A percentile compares a stretch with the other conserved stretches of the same genome.
These are phyloP conservation scores for Akanthomyces muscarius DNA, from an alignment of 2,329 filamentous ascomycete genomes.

Conservation along the genomic window DNA sequence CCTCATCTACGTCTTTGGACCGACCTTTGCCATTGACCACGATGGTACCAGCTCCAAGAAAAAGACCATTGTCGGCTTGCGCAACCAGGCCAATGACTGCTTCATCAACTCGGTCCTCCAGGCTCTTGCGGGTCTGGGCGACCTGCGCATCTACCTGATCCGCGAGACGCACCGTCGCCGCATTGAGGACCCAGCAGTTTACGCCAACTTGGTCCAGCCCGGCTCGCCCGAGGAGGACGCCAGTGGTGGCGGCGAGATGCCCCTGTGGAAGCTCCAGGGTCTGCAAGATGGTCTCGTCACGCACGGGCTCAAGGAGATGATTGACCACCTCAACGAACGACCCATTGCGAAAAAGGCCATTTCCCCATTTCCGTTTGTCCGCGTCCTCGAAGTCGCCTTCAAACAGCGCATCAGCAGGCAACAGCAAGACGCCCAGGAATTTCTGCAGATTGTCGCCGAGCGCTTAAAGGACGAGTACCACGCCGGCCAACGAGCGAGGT, in stretches of 20 bases:
- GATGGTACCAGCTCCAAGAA: slow-evolving; percentile 66
- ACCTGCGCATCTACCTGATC: slow-evolving; percentile 87
- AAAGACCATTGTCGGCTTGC: slow-evolving; percentile 82
- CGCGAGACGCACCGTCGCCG: slow-evolving; percentile 80
- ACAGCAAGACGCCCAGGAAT: slow-evolving; percentile 97
- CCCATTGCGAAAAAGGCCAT: slow-evolving; percentile 94
- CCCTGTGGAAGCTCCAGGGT: slow-evolving; percentile 59
- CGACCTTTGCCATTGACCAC: slow-evolving; percentile 92
- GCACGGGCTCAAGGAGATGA: slow-evolving; percentile 81
- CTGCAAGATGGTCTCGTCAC: slow-evolving; percentile 82
- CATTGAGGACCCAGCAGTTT: slow-evolving; percentile 74
- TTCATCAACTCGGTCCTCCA: slow-evolving; percentile 97
- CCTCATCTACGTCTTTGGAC: slow-evolving; percentile 93
- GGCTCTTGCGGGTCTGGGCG: slow-evolving; percentile 82
- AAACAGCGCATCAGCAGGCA: slow-evolving; percentile 85
- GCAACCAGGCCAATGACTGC: slow-evolving; percentile 91
- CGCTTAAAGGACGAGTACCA: slow-evolving; percentile 91
- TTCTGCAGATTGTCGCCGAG: slow-evolving; percentile 89
- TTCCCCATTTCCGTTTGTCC: slow-evolving; percentile 78
- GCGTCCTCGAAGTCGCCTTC: slow-evolving; percentile 79
- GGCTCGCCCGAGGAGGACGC: slow-evolving; percentile 26
- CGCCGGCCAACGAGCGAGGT: slow-evolving; percentile 71
- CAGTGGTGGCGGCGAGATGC: slow-evolving; percentile 32
- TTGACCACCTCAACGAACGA: slow-evolving; percentile 88
- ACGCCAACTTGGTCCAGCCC: slow-evolving; percentile 57